phyloP scores from a whole-genome alignment of 2,329 filamentous ascomycete species.

The Cordyceps cicadae region DNA sequence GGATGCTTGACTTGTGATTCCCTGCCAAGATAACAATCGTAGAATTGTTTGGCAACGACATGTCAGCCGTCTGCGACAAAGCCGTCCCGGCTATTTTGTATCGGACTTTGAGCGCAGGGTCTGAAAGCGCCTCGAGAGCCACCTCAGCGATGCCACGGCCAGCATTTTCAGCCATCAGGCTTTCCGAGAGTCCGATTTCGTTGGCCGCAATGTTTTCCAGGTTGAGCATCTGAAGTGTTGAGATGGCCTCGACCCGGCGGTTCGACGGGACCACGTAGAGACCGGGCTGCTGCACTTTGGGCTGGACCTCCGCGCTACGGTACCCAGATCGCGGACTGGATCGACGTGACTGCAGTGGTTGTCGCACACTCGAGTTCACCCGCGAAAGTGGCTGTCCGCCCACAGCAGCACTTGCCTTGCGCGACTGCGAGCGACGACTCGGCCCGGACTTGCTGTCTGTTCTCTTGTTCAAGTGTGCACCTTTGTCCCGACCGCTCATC shows the following conservation, averaged over 20 bases:
- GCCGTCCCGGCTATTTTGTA: constrained; percentile 35
- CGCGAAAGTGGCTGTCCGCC: constrained; percentile 36
- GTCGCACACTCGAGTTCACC: constrained; percentile 39
- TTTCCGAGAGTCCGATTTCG: constrained; percentile 78
- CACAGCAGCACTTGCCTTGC: constrained; percentile 42
- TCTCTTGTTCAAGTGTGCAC: constrained; percentile 40
- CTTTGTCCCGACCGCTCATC: constrained; percentile 42
- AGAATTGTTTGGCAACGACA: constrained; percentile 23
- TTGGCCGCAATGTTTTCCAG: constrained; percentile 85
- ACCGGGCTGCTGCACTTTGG: constrained; percentile 31
- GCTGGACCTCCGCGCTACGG: constrained; percentile 25
- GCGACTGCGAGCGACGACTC: constrained; percentile 45
- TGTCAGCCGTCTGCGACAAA: constrained; percentile 18
- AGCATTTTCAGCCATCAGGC: constrained; percentile 86
- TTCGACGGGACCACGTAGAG: constrained; percentile 48
- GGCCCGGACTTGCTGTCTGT: constrained; percentile 45
- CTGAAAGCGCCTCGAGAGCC: constrained; percentile 59
- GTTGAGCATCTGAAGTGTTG: constrained; percentile 78
- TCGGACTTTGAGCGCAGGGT: constrained; percentile 51
- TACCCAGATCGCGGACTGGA: constrained; percentile 24
- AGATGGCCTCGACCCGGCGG: constrained; percentile 53
- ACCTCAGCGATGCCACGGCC: constrained; percentile 83
- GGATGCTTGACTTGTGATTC: constrained; percentile 84
- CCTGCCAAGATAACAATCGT: constrained; percentile 74
- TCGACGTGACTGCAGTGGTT: constrained; percentile 23